Evolutionary conservation across 2,329 filamentous ascomycete species (phyloP).

Genomic region (Fusarium hostae): DNA sequence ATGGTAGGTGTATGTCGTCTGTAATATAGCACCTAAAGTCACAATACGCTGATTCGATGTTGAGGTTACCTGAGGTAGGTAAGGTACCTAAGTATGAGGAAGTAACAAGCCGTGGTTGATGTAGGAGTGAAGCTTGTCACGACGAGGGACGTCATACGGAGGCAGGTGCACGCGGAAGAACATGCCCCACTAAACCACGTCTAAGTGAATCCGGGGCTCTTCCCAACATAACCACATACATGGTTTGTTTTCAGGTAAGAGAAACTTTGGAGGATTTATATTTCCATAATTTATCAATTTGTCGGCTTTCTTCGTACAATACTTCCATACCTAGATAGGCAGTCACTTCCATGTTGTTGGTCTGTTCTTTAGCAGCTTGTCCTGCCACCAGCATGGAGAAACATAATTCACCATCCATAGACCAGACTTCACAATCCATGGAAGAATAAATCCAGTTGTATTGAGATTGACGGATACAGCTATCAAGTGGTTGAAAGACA

Average conservation of each 20-base stretch:
- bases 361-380: neutral
- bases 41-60: neutral
- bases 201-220: neutral
- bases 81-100: neutral
- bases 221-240: neutral
- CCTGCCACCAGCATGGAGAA: neutral
- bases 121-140: slow-evolving; percentile 14
- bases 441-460: neutral
- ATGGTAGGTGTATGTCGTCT: neutral
- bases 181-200: slow-evolving; percentile 14
- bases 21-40: neutral
- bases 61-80: neutral
- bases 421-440: neutral
- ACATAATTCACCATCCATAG: neutral
- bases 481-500: neutral
- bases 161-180: slow-evolving; percentile 9
- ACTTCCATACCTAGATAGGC: neutral
- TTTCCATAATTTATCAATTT: neutral
- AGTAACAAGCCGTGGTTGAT: neutral
- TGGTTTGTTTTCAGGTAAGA: neutral
- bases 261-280: neutral
- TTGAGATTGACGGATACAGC: neutral
- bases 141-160: slow-evolving; percentile 31
- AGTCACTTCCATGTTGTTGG: no score
- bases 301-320: neutral